Percentiles rank a stretch among this genome's conserved stretches.
Evolutionary conservation across 2,329 filamentous ascomycete genomes (phyloP).

Genomic region (Mariannaea sp.): DNA sequence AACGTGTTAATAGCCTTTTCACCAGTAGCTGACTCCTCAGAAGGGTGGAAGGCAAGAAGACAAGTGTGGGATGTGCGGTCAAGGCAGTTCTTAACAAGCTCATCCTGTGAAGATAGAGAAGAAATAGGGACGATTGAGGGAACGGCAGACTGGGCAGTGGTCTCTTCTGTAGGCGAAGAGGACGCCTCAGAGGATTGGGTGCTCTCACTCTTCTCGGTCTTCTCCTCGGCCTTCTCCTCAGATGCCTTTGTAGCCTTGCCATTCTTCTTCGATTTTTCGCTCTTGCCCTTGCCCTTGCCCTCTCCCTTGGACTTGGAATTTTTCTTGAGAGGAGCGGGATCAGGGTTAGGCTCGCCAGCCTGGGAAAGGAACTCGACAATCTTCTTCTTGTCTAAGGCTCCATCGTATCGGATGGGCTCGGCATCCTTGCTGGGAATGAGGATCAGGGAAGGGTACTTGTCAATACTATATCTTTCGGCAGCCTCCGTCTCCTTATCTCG

Average conservation of each 20-base stretch:
- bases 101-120: slow-evolving; percentile 64
- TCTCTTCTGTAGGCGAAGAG: slow-evolving; percentile 18
- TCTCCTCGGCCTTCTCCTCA: slow-evolving; percentile 20
- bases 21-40: slow-evolving; percentile 54
- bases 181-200: slow-evolving; percentile 36
- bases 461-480: slow-evolving; percentile 75
- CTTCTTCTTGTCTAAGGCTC: slow-evolving; percentile 81
- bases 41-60: slow-evolving; percentile 74
- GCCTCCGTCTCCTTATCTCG: slow-evolving; percentile 77
- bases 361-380: slow-evolving; percentile 85
- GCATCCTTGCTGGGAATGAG: slow-evolving; percentile 74
- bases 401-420: slow-evolving; percentile 74
- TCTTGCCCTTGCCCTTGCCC: slow-evolving; percentile 45
- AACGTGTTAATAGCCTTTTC: slow-evolving; percentile 66
- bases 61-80: slow-evolving; percentile 79
- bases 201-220: slow-evolving; percentile 38
- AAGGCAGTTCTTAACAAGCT: slow-evolving; percentile 74
- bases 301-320: slow-evolving; percentile 48
- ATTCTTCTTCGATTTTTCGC: slow-evolving; percentile 45
- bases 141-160: slow-evolving; percentile 38
- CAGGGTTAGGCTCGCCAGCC: slow-evolving; percentile 77
- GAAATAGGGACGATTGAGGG: slow-evolving; percentile 64
- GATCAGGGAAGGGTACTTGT: slow-evolving; percentile 78
- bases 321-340: slow-evolving; percentile 56
- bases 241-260: slow-evolving; percentile 39